These are phyloP conservation scores for Quercus mongolica DNA, from an alignment of 306 rosid species.

Conservation along the genomic window DNA sequence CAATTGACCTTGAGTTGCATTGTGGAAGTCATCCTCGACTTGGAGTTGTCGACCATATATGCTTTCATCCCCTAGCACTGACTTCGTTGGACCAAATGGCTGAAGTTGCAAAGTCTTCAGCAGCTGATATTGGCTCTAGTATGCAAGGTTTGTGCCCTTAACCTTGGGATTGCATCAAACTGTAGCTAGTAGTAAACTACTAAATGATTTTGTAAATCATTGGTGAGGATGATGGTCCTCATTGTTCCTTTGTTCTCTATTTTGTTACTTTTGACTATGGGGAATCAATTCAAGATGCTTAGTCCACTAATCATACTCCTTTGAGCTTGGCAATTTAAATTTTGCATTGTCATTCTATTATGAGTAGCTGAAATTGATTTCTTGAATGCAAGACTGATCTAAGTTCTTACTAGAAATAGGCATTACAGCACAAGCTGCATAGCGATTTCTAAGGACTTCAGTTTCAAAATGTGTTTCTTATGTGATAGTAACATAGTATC, in stretches of 20 bases:
- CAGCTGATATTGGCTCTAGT: slow-evolving; percentile 48
- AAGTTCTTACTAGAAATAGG: neutral
- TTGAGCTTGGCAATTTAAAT: neutral
- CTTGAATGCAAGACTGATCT: neutral
- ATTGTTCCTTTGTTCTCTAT: neutral
- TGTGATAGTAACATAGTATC: neutral
- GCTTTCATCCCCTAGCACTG: slow-evolving; percentile 72
- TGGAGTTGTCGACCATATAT: slow-evolving; percentile 84
- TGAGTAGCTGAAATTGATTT: neutral
- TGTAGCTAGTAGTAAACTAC: neutral
- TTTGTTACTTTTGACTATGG: neutral
- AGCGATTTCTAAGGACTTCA: neutral
- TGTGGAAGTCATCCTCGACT: slow-evolving; percentile 86
- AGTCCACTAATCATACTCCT: neutral
- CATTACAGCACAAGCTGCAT: neutral
- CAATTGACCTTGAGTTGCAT: slow-evolving; percentile 58
- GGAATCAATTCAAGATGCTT: neutral
- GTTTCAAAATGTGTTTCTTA: neutral
- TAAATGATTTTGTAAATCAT: neutral
- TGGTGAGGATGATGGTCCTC: neutral
- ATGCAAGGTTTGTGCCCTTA: slow-evolving; percentile 64
- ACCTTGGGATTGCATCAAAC: neutral
- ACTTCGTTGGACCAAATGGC: slow-evolving; percentile 71
- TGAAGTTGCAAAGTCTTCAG: slow-evolving; percentile 54
- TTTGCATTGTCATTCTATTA: neutral